Evolutionary conservation across 2,329 filamentous ascomycete genomes (phyloP).

Genomic region (Knufia petricola): DNA sequence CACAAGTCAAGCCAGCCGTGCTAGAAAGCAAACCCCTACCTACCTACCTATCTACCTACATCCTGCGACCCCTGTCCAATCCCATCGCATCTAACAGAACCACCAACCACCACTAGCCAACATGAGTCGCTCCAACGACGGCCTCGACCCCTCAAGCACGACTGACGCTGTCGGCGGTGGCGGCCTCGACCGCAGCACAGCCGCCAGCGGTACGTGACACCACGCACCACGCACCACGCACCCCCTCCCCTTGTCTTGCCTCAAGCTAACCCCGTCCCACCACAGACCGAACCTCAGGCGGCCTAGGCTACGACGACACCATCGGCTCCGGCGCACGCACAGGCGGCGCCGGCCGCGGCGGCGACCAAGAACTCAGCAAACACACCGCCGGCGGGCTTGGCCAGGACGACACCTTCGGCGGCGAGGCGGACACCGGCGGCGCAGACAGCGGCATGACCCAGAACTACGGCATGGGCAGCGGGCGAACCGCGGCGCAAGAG

Average conservation of each 20-base stretch:
- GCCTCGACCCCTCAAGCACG: conserved; percentile 1
- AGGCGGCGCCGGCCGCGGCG: conserved; percentile 11
- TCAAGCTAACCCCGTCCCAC: background rate
- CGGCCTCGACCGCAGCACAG: background rate
- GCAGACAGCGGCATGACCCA: background rate
- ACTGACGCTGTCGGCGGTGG: background rate
- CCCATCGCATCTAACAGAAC: background rate
- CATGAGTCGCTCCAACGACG: conserved; percentile 1
- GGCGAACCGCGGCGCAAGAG: conserved; percentile 16
- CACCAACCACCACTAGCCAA: background rate
- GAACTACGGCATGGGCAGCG: conserved; percentile 14
- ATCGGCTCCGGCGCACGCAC: conserved; percentile 14
- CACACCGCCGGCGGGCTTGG: conserved; percentile 14
- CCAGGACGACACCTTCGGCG: conserved; percentile 16
- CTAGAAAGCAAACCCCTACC: too few relatives aligned
- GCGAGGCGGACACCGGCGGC: conserved; percentile 12
- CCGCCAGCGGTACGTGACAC: background rate
- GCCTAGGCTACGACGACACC: conserved; percentile 16
- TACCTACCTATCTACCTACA: too few relatives aligned
- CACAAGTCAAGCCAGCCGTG: too few relatives aligned
- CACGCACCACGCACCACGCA: background rate
- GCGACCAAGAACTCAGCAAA: conserved; percentile 4
- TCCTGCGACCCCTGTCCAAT: too few relatives aligned
- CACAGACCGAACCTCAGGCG: conserved; percentile 13
- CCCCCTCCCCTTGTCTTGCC: background rate